Base-by-base conservation (phyloP, 2,329 filamentous ascomycete genomes). In the Drechslerella dactyloides region DNA sequence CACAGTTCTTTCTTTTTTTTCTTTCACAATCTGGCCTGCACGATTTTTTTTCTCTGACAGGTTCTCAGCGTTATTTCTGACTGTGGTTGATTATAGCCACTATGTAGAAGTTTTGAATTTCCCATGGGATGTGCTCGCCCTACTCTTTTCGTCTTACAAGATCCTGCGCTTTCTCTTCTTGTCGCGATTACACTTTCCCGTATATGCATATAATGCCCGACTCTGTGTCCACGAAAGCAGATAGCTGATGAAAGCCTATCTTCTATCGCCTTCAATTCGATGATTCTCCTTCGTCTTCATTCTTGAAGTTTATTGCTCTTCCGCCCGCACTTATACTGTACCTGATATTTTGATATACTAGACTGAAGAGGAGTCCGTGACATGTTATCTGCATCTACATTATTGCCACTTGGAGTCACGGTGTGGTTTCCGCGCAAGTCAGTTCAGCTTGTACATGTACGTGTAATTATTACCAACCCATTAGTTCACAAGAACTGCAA, bases 131-230 rank as follows among this genome's bases (percentile, higher is more conserved):
- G n/a, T 27, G 54, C 40, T 60, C 11, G 33, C 48, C 21, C 3
- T n/a, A 33, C 30, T 53, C 55, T 40, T 33, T 33, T 37, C 23
- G 27, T 15, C 40, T 21, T 30, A 46, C 23, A 40, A n/a, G n/a
- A n/a, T n/a, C 33, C 56, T 42, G n/a, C 33, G 37, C 11, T 48
- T 54, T 33, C 52, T 46, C 15, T 35, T 57, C 35, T n/a, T 8
- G 19, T 55, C 13, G 33, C 15, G 24, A 30, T 37, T 37, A 44
- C 33, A 17, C 21, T 55, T 37, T 53, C 40, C 53, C 44, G 27
- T 30, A 53, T 60, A 63, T 54, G 48, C 63, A 42, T 42, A 59
- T 70, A 70, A 70, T 70, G 66, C 35, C 59, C 35, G 37, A 42
- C 27, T 42, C 63, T 27, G 65, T 52, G 65, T 63, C 46, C 44